Base-by-base conservation (phyloP, 2,329 filamentous ascomycete genomes). In the Hypoxylon rubiginosum region DNA sequence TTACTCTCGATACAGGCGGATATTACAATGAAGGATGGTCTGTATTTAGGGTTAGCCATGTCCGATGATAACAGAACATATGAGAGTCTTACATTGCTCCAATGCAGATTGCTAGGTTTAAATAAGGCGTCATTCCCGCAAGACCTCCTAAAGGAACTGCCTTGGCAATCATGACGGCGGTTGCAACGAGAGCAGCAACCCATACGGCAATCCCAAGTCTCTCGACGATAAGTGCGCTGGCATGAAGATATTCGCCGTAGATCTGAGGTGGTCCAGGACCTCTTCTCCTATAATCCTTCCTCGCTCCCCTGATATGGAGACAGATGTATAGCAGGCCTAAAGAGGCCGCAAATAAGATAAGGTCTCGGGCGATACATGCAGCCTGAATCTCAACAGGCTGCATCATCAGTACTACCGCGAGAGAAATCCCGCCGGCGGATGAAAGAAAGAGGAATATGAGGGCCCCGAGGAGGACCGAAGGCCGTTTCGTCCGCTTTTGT, bases 371-470 rank as follows among this genome's bases (percentile, higher is more conserved):
- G 26, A 78, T 73, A 28, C 73, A 74, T 48, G 72, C 69, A 4
- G 69, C 65, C 43, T 70, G 62, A 1, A 72, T 57, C 13, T 71
- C 67, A 32, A 66, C 54, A 2, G 71, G 68, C 8, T 72, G 70
- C 9, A 73, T 26, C 34, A 77, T 67, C 13, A 75, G 67, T 7
- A 75, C 66, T 10, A 78, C 50, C 2, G 74, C 73, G 9, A 79
- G 67, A 24, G 68, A 49, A 32, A 78, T 66, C 10, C 76, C 77
- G 6, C 71, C 70, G 0, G 59, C 61, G 0, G 76, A 73, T 4
- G 74, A 67, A 15, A 79, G n/a, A 43, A 78, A 76, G 19, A 79
- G 72, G 21, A 69, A 30, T 13, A 77, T 15, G 7, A 79, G 71
- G 2, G 75, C 67, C 10, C 54, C 61, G 19, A 79, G 72, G 9